phyloP scores from a whole-genome alignment of 345 rosid genomes.

The Limnanthes douglasii region DNA sequence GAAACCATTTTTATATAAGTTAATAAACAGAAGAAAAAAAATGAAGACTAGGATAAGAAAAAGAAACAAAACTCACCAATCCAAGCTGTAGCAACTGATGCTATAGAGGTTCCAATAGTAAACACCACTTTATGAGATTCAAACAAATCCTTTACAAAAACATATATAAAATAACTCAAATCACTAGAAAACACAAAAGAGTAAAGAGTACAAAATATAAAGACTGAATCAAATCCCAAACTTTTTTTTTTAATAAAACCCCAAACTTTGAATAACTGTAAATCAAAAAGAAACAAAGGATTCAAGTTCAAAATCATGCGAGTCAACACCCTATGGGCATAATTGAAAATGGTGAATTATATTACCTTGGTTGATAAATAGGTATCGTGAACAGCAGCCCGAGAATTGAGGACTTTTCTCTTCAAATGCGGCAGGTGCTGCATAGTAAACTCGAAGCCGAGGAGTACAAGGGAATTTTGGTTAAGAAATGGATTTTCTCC shows the following conservation, averaged over 20 bases:
- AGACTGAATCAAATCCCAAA: conserved; percentile 2
- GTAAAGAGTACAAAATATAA: neutral
- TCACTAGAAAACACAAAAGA: neutral
- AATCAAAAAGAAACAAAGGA: neutral
- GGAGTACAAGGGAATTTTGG: no score
- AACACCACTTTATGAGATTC: conserved; percentile 84
- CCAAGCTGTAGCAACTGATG: conserved; percentile 93
- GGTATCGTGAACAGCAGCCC: conserved; percentile 71
- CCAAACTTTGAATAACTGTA: neutral
- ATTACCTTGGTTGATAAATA: conserved; percentile 65
- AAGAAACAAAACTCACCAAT: conserved; percentile 31
- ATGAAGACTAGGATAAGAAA: neutral
- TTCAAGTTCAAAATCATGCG: no score
- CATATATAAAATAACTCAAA: neutral
- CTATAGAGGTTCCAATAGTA: conserved; percentile 80
- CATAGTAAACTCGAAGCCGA: no score
- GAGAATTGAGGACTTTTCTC: conserved; percentile 56
- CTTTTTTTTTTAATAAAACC: conserved; percentile 1
- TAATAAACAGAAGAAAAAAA: neutral
- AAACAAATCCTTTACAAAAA: conserved; percentile 62
- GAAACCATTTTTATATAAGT: neutral
- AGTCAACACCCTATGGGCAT: no score
- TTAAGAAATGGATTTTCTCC: no score
- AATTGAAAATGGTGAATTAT: neutral
- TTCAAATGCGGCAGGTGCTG: conserved; percentile 47